Base-by-base conservation (phyloP, 257 asterid genomes). In the Rauvolfia tetraphylla region DNA sequence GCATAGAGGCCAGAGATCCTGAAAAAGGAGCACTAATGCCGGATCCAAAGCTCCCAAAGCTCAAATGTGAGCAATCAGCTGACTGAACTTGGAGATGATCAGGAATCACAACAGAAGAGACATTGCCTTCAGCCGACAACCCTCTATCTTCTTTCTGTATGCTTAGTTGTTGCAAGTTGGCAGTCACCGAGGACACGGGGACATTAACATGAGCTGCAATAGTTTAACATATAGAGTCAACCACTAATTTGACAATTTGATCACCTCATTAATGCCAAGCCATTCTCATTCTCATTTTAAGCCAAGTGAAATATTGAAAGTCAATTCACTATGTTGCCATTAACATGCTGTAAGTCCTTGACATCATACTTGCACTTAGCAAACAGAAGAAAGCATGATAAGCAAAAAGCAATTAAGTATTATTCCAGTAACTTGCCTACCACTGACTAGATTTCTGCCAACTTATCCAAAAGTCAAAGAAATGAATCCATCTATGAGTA, bases 31-130 rank as follows among this genome's bases (percentile, higher is more conserved):
- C 73, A 62, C 75, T 71, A 82, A 82, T 79, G 63, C 79, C 86
- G 78, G 92, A 74, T 51, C 91, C 88, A 79, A 90, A 92, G 86
- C 93, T 92, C 78, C 98, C 97, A 81, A 94, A 94, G 88, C 92
- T 90, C 85, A 94, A 86, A 92, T 94, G 97, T 23, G 93, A 87
- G 79, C 96, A 92, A 33, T 89, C 91, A 48, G 89, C 95, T 68
- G 86, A 75, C 82, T 90, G 93, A 76, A 87, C 92, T 87, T 88
- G 97, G 84, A 94, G 87, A 82, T 90, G 97, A 76, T 86, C 90
- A 68, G 97, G 97, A 80, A 94, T 89, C 69, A 89, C 88, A 38
- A 92, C 88, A 65, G 91, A 85, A 79, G 96, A 93, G 27, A 84
- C 84, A 70, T 81, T 84, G 15, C 76, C 90, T 69, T 89, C 93